phyloP scores from a whole-genome alignment of 257 asterid species.

The Plantago ovata region DNA sequence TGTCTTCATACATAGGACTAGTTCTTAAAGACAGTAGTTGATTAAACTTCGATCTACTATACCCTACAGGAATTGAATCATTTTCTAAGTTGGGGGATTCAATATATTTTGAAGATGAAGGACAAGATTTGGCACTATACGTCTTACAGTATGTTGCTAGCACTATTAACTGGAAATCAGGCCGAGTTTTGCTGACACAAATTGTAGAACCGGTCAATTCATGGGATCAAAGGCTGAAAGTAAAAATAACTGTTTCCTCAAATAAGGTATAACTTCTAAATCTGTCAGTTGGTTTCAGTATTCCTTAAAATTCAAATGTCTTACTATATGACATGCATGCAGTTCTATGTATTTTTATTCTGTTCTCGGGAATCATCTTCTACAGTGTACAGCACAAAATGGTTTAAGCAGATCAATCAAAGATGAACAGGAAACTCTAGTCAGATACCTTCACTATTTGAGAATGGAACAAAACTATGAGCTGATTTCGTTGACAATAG shows the following conservation, averaged over 20 bases:
- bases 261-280: conserved; percentile 33
- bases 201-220: conserved; percentile 60
- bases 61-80: conserved; percentile 69
- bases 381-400: neutral
- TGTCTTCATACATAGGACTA: neutral
- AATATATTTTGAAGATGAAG: conserved; percentile 80
- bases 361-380: neutral
- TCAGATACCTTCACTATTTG: neutral
- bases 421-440: neutral
- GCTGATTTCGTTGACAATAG: neutral
- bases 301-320: neutral
- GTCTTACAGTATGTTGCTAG: conserved; percentile 75
- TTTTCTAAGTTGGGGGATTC: conserved; percentile 96
- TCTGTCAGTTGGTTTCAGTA: conserved; percentile 6
- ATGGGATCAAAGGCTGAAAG: conserved; percentile 55
- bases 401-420: neutral
- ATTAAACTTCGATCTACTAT: neutral
- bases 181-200: conserved; percentile 47
- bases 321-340: neutral
- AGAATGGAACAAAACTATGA: neutral
- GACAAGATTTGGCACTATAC: conserved; percentile 48
- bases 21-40: neutral
- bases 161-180: conserved; percentile 68
- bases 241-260: conserved; percentile 41
- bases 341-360: neutral